Percentiles rank a stretch among this genome's conserved stretches.
phyloP scores from a whole-genome alignment of 768 basidiomycete species.

The Collybiopsis luxurians region DNA sequence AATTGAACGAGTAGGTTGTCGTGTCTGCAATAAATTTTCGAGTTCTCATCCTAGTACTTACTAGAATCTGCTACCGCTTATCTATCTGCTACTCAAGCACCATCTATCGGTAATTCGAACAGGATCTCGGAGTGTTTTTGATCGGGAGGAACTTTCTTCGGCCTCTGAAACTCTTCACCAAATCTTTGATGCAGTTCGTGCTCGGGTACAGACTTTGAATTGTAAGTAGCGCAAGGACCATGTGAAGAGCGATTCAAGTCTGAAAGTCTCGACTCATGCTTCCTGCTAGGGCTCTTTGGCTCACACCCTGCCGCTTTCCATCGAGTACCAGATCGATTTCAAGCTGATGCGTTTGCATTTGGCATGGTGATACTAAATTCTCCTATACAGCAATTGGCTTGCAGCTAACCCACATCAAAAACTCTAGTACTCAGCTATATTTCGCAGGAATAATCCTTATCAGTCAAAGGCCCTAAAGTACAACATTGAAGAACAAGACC shows the following conservation, averaged over 20 bases:
- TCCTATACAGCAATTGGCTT: neutral
- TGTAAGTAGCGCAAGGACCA: neutral
- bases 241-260: neutral
- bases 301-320: no score
- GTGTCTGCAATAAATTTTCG: neutral
- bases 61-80: neutral
- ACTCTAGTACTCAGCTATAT: neutral
- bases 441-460: neutral
- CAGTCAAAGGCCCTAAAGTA: neutral
- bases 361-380: neutral
- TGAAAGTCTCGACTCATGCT: neutral
- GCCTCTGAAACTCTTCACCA: neutral
- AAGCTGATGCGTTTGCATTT: neutral
- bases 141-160: neutral
- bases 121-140: neutral
- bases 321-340: no score
- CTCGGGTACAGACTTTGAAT: neutral
- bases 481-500: no score
- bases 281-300: no score
- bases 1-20: slow-evolving; percentile 10
- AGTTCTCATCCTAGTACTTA: neutral
- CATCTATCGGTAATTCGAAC: neutral
- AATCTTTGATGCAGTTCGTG: neutral
- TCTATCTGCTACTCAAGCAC: neutral
- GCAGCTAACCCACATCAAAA: neutral